These are phyloP conservation scores for Graphilbum sp. DNA, from an alignment of 2,329 filamentous ascomycete genomes.

Conservation along the genomic window DNA sequence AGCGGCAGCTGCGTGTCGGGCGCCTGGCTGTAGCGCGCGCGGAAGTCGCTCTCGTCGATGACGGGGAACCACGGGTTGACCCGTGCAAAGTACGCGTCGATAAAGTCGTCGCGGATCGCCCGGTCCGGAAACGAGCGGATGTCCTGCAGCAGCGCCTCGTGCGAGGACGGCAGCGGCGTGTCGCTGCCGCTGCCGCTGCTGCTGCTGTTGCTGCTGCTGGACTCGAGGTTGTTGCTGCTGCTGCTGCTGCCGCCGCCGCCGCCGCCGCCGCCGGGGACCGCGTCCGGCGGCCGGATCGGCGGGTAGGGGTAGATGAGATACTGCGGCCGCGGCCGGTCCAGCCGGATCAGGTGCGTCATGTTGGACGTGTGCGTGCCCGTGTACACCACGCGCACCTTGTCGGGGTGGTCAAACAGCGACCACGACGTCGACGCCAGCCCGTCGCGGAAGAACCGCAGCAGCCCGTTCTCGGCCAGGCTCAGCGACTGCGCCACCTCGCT, in stretches of 20 bases:
- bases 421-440: constrained; percentile 4
- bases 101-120: constrained; percentile 6
- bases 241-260: no score
- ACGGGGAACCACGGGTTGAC: constrained; percentile 7
- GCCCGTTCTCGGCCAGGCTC: constrained; percentile 4
- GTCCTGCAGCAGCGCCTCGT: background rate
- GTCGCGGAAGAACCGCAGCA: constrained; percentile 6
- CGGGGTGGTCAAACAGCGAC: constrained; percentile 3
- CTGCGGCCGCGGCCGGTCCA: constrained; percentile 3
- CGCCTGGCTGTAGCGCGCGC: constrained; percentile 2
- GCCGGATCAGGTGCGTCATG: constrained; percentile 6
- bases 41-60: constrained; percentile 5
- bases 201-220: no score
- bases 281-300: constrained; percentile 3
- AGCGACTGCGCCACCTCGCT: constrained; percentile 4
- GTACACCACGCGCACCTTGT: constrained; percentile 3
- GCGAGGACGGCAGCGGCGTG: background rate
- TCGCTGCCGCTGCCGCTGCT: no score
- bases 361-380: constrained; percentile 5
- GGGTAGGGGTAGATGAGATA: constrained; percentile 6
- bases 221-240: no score
- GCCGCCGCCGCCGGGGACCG: no score
- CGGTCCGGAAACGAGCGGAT: constrained; percentile 5
- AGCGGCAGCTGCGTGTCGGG: constrained; percentile 3
- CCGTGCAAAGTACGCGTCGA: constrained; percentile 5